A percentile compares a stretch with the other conserved stretches of the same genome.
Evolutionary conservation across 2,329 filamentous ascomycete species (phyloP).

Genomic region (Onygenales sp.): DNA sequence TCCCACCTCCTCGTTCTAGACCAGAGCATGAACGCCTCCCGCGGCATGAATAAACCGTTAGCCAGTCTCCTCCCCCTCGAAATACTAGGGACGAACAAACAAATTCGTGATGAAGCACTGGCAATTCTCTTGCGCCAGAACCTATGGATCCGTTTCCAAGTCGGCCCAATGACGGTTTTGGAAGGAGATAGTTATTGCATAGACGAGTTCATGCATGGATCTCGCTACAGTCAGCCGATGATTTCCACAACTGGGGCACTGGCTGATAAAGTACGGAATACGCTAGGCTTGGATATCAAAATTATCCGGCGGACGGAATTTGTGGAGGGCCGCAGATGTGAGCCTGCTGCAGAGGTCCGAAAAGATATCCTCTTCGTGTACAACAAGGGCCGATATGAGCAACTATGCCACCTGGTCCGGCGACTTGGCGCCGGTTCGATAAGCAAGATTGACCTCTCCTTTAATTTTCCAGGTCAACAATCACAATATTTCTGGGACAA

Average conservation of each 20-base stretch:
- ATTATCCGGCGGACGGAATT: not conserved
- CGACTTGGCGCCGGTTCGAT: not conserved
- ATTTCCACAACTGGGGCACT: not conserved
- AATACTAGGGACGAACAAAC: not conserved
- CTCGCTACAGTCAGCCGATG: not conserved
- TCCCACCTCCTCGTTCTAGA: not conserved
- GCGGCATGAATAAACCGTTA: not conserved
- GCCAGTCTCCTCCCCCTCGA: not conserved
- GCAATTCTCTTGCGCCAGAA: not conserved
- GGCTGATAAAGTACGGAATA: not conserved
- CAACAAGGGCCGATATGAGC: not conserved
- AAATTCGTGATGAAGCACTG: slow-evolving; percentile 1
- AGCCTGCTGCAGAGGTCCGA: not conserved
- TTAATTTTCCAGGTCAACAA: not conserved
- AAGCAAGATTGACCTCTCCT: not conserved
- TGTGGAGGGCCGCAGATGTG: not conserved
- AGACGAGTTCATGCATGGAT: not conserved
- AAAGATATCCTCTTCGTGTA: not conserved
- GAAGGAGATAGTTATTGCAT: not conserved
- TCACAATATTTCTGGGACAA: not conserved
- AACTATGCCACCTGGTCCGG: not conserved
- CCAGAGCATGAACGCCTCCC: not conserved
- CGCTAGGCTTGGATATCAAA: not conserved
- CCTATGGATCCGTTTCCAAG: not conserved
- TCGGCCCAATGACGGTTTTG: not conserved